phyloP scores from a whole-genome alignment of 345 rosid species.

The Laguncularia racemosa region DNA sequence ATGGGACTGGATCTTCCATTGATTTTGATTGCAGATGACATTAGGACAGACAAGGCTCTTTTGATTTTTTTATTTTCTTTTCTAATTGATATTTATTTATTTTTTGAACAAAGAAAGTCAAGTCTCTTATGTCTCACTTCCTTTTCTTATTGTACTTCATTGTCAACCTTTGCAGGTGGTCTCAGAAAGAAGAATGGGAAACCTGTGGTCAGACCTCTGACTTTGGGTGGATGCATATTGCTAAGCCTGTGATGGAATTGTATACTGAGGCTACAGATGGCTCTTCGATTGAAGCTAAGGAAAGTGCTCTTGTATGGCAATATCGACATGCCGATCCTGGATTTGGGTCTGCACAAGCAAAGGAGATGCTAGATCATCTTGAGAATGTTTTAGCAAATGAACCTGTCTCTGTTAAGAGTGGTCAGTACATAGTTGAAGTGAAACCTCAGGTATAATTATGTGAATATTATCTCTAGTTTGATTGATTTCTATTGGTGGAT shows the following conservation, averaged over 20 bases:
- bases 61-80: no score
- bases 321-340: slow-evolving; percentile 42
- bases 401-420: slow-evolving; percentile 55
- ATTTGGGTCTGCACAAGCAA: slow-evolving; percentile 54
- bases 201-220: slow-evolving; percentile 29
- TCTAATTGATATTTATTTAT: not conserved
- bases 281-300: slow-evolving; percentile 46
- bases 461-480: no score
- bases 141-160: not conserved
- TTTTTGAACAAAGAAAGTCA: not conserved
- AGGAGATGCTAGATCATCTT: slow-evolving; percentile 59
- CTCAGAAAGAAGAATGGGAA: slow-evolving; percentile 31
- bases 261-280: slow-evolving; percentile 60
- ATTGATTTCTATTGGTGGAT: no score
- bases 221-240: slow-evolving; percentile 45
- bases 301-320: slow-evolving; percentile 59
- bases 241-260: slow-evolving; percentile 48
- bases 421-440: slow-evolving; percentile 53
- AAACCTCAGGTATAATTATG: slow-evolving; percentile 42
- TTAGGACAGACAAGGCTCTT: no score
- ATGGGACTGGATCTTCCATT: no score
- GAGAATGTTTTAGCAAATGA: slow-evolving; percentile 55
- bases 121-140: not conserved
- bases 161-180: slow-evolving; percentile 12
- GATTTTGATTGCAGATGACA: no score